Conservation (phyloP, 2,329 filamentous ascomycete species). For the Monascus ruber region DNA sequence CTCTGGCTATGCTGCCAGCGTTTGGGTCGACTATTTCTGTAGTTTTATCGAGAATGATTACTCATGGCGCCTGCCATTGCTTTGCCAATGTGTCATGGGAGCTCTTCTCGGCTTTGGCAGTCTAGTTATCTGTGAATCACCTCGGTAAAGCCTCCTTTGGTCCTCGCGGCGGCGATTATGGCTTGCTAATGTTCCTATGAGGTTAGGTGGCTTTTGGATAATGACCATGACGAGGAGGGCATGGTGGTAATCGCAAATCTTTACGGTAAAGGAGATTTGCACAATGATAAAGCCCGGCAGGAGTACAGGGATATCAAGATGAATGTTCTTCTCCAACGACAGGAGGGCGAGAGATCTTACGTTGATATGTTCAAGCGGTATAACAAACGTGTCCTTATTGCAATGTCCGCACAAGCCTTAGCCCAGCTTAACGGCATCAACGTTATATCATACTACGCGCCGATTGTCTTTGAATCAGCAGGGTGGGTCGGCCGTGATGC, state of each 20-base stretch:
- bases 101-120: conserved; percentile 73
- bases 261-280: conserved; percentile 90
- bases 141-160: conserved; percentile 48
- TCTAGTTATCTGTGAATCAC: conserved; percentile 90
- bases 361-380: conserved; percentile 91
- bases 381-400: conserved; percentile 85
- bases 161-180: conserved; percentile 11
- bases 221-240: conserved; percentile 95
- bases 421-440: conserved; percentile 98
- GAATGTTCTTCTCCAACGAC: conserved; percentile 82
- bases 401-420: conserved; percentile 93
- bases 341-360: conserved; percentile 90
- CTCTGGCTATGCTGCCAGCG: conserved; percentile 85
- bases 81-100: conserved; percentile 94
- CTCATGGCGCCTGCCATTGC: conserved; percentile 81
- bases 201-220: conserved; percentile 83
- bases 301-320: conserved; percentile 99
- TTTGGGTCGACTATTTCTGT: conserved; percentile 98
- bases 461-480: conserved; percentile 89
- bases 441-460: conserved; percentile 98
- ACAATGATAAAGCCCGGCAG: conserved; percentile 81
- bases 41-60: conserved; percentile 74
- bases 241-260: conserved; percentile 97
- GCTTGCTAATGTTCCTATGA: conserved; percentile 10
- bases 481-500: conserved; percentile 89